A percentile compares a stretch with the other conserved stretches of the same genome.
phyloP scores from a whole-genome alignment of 2,329 filamentous ascomycete genomes.

The Penicillium brevicompactum region DNA sequence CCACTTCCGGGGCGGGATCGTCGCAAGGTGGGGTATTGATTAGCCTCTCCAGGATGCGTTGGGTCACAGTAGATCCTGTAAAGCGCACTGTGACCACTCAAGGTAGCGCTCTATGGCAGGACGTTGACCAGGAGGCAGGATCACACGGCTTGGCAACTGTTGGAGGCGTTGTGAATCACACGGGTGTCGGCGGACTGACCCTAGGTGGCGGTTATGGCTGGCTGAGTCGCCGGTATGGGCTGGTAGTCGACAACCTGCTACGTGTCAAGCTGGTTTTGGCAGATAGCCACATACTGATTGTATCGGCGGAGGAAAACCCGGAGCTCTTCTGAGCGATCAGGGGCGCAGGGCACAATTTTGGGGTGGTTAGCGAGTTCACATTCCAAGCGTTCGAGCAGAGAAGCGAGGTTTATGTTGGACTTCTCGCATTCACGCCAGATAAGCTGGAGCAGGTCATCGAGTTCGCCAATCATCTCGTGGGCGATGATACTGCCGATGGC shows the following conservation, averaged over 20 bases:
- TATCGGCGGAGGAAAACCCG: slow-evolving; percentile 45
- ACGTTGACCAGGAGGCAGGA: not conserved
- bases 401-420: too few species aligned
- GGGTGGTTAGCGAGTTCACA: slow-evolving; percentile 32
- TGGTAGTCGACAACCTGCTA: slow-evolving; percentile 54
- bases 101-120: not conserved
- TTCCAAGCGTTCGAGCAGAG: too few species aligned
- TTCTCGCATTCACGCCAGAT: too few species aligned
- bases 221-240: slow-evolving; percentile 55
- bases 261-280: slow-evolving; percentile 41
- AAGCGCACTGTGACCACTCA: not conserved
- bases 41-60: too few species aligned
- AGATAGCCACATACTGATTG: slow-evolving; percentile 37
- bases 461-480: too few species aligned
- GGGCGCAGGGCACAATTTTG: slow-evolving; percentile 48
- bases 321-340: slow-evolving; percentile 53
- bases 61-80: too few species aligned
- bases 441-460: too few species aligned
- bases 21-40: too few species aligned
- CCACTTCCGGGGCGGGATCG: too few species aligned
- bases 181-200: slow-evolving; percentile 61
- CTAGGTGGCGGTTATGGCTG: slow-evolving; percentile 61
- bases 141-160: not conserved
- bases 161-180: slow-evolving; percentile 56
- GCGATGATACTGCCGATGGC: too few species aligned